Percentiles rank a stretch among this genome's conserved stretches.
Conservation (phyloP, 164 flowering plant species). For the Magnolia sinica region DNA sequence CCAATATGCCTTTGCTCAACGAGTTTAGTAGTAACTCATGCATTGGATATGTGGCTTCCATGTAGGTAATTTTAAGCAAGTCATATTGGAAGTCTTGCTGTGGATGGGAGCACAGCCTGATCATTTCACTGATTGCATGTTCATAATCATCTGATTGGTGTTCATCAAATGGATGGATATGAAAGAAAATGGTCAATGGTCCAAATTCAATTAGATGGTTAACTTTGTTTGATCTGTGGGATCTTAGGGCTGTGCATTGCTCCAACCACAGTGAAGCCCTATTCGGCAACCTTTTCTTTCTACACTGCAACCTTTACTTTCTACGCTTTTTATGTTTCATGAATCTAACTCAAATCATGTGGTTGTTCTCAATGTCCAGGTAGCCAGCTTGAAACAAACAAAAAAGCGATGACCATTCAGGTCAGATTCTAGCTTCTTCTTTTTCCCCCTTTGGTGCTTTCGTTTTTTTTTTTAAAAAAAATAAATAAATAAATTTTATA, state of each 20-base stretch:
- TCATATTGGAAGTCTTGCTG: background rate
- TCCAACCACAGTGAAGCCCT: background rate
- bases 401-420: constrained; percentile 8
- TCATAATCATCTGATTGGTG: background rate
- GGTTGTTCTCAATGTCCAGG: background rate
- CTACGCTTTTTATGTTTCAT: background rate
- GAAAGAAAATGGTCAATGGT: background rate
- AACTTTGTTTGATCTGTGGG: background rate
- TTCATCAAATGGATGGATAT: background rate
- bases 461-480: too few relatives aligned
- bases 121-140: background rate
- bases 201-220: background rate
- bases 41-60: background rate
- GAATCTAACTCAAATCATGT: background rate
- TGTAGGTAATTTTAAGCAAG: background rate
- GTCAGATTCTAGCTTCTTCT: background rate
- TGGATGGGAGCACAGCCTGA: background rate
- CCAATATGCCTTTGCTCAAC: background rate
- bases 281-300: background rate
- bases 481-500: too few relatives aligned
- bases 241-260: background rate
- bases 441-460: background rate
- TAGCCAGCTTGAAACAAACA: constrained; percentile 6
- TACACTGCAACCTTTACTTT: background rate
- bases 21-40: background rate